Conservation (phyloP, 164 flowering plant species). For the Vitis vinifera region DNA sequence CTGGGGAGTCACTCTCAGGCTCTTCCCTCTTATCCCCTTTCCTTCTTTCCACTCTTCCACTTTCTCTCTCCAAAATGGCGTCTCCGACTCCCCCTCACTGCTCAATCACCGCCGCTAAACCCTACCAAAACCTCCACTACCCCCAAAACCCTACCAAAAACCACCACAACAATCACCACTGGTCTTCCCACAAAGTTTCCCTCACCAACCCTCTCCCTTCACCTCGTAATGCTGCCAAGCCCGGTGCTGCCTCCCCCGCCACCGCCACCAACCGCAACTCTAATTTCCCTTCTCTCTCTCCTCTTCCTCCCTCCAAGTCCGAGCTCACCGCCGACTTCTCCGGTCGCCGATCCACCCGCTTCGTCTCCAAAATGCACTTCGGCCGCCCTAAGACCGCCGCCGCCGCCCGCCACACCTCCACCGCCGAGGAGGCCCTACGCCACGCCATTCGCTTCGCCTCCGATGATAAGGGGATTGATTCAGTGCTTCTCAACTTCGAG, state of each 20-base stretch:
- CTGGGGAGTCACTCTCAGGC: constrained; percentile 4
- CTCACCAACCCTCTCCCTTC: constrained; percentile 24
- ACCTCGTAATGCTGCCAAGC: constrained; percentile 24
- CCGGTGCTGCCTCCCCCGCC: constrained; percentile 9
- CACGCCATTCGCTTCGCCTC: constrained; percentile 24
- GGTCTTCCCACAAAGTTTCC: constrained; percentile 36
- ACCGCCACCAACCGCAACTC: constrained; percentile 14
- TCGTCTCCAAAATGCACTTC: constrained; percentile 80
- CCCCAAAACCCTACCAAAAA: constrained; percentile 26
- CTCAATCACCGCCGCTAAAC: constrained; percentile 56
- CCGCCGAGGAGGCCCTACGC: constrained; percentile 73
- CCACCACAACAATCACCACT: constrained; percentile 13
- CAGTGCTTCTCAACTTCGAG: constrained; percentile 44
- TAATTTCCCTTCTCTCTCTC: constrained; percentile 28
- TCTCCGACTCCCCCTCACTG: constrained; percentile 70
- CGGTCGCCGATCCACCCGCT: constrained; percentile 87
- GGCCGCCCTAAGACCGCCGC: constrained; percentile 58
- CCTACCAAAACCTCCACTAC: constrained; percentile 45
- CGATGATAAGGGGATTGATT: constrained; percentile 35
- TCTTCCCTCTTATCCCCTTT: not conserved
- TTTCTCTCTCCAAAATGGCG: constrained; percentile 39
- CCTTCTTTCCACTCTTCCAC: not conserved
- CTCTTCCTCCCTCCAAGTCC: constrained; percentile 34
- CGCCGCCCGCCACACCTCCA: constrained; percentile 50
- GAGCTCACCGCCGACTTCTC: constrained; percentile 69